phyloP scores from a whole-genome alignment of 2,329 filamentous ascomycete genomes.

The Xylaria sp. region DNA sequence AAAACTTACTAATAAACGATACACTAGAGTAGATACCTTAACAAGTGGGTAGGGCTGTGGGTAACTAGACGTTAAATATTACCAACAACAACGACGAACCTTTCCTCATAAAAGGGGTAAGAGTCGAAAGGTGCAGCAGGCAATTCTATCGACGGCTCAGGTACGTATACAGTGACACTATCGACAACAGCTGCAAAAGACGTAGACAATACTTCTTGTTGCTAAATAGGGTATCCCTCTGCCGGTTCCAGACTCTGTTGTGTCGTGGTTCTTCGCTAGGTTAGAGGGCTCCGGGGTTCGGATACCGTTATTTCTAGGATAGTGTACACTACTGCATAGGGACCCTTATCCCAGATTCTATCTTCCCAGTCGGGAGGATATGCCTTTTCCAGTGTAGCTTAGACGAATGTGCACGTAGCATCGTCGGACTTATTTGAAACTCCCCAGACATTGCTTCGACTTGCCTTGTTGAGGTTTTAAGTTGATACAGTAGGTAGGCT shows the following conservation, averaged over 20 bases:
- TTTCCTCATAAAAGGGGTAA: not conserved
- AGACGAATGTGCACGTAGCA: slow-evolving; percentile 14
- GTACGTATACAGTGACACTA: not conserved
- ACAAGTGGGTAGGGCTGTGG: slow-evolving; percentile 27
- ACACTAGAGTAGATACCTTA: not conserved
- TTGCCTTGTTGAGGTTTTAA: slow-evolving; percentile 28
- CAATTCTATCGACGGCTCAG: not conserved
- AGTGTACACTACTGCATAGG: not conserved
- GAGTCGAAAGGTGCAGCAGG: not conserved
- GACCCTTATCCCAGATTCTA: slow-evolving; percentile 3
- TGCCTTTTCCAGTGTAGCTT: slow-evolving; percentile 5
- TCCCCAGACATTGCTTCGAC: slow-evolving; percentile 14
- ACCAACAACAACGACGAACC: not conserved
- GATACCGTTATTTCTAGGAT: slow-evolving; percentile 24
- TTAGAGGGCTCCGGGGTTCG: slow-evolving; percentile 12
- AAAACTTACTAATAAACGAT: slow-evolving; percentile 6
- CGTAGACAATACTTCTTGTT: not conserved
- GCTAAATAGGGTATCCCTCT: slow-evolving; percentile 7
- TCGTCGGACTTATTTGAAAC: slow-evolving; percentile 29
- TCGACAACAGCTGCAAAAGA: not conserved
- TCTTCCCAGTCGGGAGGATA: slow-evolving; percentile 23
- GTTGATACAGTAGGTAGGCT: slow-evolving; percentile 4
- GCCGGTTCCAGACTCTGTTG: slow-evolving; percentile 8
- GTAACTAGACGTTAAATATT: slow-evolving; percentile 17
- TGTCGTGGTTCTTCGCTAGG: slow-evolving; percentile 14